Percentiles rank a stretch among this genome's conserved stretches.
phyloP scores from a whole-genome alignment of 306 rosid genomes.

The Gleditsia sinensis region DNA sequence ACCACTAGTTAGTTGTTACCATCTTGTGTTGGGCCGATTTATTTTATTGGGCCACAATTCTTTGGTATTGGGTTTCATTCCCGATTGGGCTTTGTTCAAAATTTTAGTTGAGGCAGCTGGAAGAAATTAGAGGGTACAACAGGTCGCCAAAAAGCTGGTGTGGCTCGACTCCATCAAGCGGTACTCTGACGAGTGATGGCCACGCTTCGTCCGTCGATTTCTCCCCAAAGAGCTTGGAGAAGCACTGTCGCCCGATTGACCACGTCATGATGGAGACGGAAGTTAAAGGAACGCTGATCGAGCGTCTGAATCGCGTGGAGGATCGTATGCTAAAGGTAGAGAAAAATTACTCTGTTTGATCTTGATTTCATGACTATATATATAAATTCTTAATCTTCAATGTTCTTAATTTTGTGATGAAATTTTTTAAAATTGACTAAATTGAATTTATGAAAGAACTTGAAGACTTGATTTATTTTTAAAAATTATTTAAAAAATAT shows the following conservation, averaged over 20 bases:
- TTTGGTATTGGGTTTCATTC: not conserved
- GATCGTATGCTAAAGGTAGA: constrained; percentile 71
- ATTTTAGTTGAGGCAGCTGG: not conserved
- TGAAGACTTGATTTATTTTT: too few species aligned
- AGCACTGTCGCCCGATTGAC: constrained; percentile 84
- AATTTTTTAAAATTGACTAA: too few species aligned
- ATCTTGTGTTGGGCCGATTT: too few species aligned
- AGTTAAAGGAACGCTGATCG: constrained; percentile 69
- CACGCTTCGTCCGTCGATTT: constrained; percentile 42
- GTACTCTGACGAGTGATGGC: constrained; percentile 33
- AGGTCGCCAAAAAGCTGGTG: not conserved
- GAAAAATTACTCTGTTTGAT: not conserved
- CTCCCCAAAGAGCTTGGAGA: constrained; percentile 76
- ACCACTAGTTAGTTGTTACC: too few species aligned
- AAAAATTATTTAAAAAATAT: too few species aligned
- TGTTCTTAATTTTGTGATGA: too few species aligned
- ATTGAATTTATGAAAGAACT: too few species aligned
- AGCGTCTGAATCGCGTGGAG: constrained; percentile 71
- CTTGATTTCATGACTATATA: not conserved
- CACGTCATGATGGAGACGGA: constrained; percentile 61
- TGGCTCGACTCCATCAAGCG: constrained; percentile 32
- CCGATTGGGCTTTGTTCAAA: not conserved
- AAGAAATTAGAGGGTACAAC: constrained; percentile 2
- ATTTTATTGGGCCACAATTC: not conserved
- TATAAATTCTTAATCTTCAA: too few species aligned